Base-by-base conservation (phyloP, 495 filamentous ascomycete genomes). In the Penicillium maclennaniae region DNA sequence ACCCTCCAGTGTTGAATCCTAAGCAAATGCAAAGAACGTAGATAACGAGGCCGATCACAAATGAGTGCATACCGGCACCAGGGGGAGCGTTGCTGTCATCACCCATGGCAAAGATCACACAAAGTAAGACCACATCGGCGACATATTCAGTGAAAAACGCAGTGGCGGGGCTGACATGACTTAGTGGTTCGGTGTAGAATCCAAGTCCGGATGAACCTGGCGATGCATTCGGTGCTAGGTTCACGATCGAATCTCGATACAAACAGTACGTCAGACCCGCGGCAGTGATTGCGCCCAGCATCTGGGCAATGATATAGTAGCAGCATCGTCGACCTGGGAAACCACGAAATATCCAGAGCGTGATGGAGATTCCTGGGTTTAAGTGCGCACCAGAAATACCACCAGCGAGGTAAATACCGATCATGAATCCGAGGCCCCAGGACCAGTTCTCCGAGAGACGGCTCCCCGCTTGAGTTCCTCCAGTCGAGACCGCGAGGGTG, bases 161-260 rank as follows among this genome's bases (percentile, higher is more conserved):
- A 26, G 72, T 71, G 0, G 70, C 65, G 31, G 69, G 75, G 0
- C 69, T 74, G 46, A 83, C 54, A 51, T 76, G 79, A 23, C 63
- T 51, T 49, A 74, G 67, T 26, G 74, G 72, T 47, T 81, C 78
- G 1, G 82, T 81, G 65, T 74, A 77, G 56, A 83, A 79, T 15
- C 79, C 77, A 7, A 71, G 69, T 1, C 75, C 73, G 0, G 79
- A 27, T 58, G 44, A 17, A 27, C 48, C 45, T 12, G 59, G 55
- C 8, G 52, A 46, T 3, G 40, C 39, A 21, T 21, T 27, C 1
- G 55, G 49, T 4, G 26, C 51, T 10, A 58, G n/a, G 7, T 42
- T 28, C 4, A 61, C 7, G 7, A 61, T 61, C 0, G 59, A 47
- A 20, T 61, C 59, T 31, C 49, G 43, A 21, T 58, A 61, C 9